Evolutionary conservation across 176 grass and related monocot genomes (phyloP).

Genomic region (Paspalum vaginatum): DNA sequence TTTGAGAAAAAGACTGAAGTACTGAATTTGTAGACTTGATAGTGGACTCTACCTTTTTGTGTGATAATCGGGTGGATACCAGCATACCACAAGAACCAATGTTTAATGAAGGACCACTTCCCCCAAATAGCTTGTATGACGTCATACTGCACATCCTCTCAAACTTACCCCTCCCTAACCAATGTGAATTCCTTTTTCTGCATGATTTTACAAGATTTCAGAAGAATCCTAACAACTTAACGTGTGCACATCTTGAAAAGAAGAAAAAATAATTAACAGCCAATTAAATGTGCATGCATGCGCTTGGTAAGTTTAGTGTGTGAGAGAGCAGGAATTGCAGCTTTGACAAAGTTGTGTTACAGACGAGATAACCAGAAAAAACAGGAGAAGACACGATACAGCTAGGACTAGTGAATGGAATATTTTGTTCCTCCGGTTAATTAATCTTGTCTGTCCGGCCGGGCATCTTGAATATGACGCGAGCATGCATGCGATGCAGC

Average conservation of each 20-base stretch:
- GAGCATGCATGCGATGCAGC: not conserved
- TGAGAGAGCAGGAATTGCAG: not conserved
- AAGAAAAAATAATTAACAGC: too few relatives aligned
- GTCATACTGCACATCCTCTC: constrained; percentile 13
- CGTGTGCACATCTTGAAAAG: not conserved
- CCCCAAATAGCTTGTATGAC: constrained; percentile 31
- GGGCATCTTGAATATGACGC: constrained; percentile 23
- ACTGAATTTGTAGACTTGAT: constrained; percentile 14
- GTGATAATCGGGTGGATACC: constrained; percentile 44
- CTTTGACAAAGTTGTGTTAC: not conserved
- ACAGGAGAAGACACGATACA: not conserved
- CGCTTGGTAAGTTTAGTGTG: too few relatives aligned
- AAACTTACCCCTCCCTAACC: not conserved
- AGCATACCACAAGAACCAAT: constrained; percentile 46
- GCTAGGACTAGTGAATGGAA: not conserved
- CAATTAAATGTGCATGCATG: too few relatives aligned
- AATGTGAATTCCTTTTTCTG: constrained; percentile 5
- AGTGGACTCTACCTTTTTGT: constrained; percentile 38
- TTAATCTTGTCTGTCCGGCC: not conserved
- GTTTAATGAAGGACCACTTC: constrained; percentile 31
- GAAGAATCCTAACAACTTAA: not conserved
- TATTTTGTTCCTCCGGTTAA: not conserved
- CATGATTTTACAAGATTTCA: not conserved
- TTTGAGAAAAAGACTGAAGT: not conserved
- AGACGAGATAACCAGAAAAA: too few relatives aligned